Percentiles rank a stretch among this genome's conserved stretches.
phyloP scores from a whole-genome alignment of 305 asterid species.

The Petunia hybrid region DNA sequence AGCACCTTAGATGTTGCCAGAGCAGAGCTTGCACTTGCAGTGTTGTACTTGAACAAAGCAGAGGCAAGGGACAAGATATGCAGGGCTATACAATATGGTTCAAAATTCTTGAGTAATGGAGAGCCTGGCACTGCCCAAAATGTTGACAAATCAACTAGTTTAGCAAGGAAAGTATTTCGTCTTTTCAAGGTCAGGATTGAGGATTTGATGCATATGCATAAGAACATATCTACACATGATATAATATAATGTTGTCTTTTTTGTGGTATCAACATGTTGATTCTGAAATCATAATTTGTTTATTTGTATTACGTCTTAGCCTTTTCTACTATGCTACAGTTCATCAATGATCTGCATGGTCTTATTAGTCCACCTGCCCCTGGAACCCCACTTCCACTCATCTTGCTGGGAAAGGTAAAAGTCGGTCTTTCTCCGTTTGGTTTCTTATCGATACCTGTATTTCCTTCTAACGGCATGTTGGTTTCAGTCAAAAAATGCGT shows the following conservation, averaged over 20 bases:
- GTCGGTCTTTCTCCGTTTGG: not conserved
- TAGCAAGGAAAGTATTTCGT: conserved; percentile 95
- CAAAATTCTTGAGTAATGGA: conserved; percentile 86
- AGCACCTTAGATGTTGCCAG: conserved; percentile 78
- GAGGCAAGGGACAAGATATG: conserved; percentile 98
- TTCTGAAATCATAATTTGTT: not conserved
- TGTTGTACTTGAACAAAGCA: conserved; percentile 86
- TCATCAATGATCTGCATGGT: conserved; percentile 85
- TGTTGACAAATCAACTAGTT: conserved; percentile 85
- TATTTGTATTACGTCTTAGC: not conserved
- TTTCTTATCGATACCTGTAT: not conserved
- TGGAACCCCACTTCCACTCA: conserved; percentile 89
- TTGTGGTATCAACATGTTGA: not conserved
- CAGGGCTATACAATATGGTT: conserved; percentile 93
- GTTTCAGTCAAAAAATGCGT: conserved; percentile 88
- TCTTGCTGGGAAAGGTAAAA: conserved; percentile 87
- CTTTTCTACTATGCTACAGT: conserved; percentile 49
- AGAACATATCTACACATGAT: not conserved
- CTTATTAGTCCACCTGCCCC: conserved; percentile 86
- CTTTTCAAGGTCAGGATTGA: conserved; percentile 75
- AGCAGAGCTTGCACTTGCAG: conserved; percentile 89
- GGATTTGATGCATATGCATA: not conserved
- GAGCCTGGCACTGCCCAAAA: conserved; percentile 89
- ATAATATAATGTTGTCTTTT: not conserved
- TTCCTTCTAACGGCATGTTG: not conserved